Evolutionary conservation across 2,329 filamentous ascomycete genomes (phyloP).

Genomic region (Pseudogymnoascus sp.): DNA sequence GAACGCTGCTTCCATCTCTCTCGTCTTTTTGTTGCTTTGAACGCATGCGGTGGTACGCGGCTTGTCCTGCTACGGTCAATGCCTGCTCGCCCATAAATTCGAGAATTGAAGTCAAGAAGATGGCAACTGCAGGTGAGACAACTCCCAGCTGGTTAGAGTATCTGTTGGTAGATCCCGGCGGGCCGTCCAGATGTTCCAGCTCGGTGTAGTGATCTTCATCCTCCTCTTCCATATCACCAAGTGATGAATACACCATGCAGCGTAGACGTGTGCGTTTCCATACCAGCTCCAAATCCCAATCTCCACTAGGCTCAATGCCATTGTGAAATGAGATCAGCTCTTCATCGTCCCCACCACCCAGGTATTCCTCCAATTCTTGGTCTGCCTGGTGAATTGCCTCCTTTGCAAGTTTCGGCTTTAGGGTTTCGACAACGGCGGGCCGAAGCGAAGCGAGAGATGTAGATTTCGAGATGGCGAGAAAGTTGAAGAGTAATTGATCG

Average conservation of each 20-base stretch:
- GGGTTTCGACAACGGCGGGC: slow-evolving; percentile 74
- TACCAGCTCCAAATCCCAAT: slow-evolving; percentile 84
- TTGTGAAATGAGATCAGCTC: slow-evolving; percentile 53
- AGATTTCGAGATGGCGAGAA: slow-evolving; percentile 72
- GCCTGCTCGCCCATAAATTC: slow-evolving; percentile 92
- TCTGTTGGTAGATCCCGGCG: slow-evolving; percentile 47
- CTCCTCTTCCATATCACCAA: slow-evolving; percentile 96
- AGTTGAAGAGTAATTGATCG: slow-evolving; percentile 85
- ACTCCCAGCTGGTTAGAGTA: slow-evolving; percentile 49
- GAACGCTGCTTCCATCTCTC: slow-evolving; percentile 40
- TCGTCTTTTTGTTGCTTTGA: slow-evolving; percentile 52
- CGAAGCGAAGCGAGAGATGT: slow-evolving; percentile 68
- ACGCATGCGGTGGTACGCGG: slow-evolving; percentile 63
- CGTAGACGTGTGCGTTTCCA: slow-evolving; percentile 91
- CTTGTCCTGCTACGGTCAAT: slow-evolving; percentile 77
- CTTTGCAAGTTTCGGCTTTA: slow-evolving; percentile 82
- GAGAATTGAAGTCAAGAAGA: slow-evolving; percentile 89
- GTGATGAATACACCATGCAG: slow-evolving; percentile 96
- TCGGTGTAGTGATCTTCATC: slow-evolving; percentile 87
- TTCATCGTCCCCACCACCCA: slow-evolving; percentile 72
- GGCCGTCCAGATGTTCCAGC: slow-evolving; percentile 61
- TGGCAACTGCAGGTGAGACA: slow-evolving; percentile 85
- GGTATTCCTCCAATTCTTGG: slow-evolving; percentile 79
- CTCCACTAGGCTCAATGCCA: slow-evolving; percentile 41
- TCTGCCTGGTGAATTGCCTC: slow-evolving; percentile 78